Evolutionary conservation across 805 yeast genomes (phyloP).

Genomic region (Candida argentea): DNA sequence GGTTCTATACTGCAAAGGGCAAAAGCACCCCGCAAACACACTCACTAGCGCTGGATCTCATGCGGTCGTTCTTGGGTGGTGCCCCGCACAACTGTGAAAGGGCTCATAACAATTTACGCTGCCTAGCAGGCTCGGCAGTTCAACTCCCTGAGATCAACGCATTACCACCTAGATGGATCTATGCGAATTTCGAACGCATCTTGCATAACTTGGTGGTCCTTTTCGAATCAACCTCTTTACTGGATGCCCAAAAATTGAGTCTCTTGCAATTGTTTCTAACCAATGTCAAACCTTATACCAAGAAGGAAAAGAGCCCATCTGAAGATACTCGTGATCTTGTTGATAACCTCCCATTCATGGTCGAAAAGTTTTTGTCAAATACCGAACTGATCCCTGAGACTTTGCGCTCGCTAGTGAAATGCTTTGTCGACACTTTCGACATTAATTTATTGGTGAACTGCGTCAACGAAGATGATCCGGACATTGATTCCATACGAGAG

Average conservation of each 20-base stretch:
- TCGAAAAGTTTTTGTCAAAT: conserved; percentile 12
- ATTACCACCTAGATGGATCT: conserved; percentile 25
- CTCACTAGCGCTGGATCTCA: conserved; percentile 18
- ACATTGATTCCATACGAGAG: too few species aligned
- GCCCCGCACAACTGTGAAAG: conserved; percentile 11
- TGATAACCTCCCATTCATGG: conserved; percentile 19
- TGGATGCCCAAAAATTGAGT: conserved; percentile 15
- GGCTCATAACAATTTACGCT: conserved; percentile 16
- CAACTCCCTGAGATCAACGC: conserved; percentile 20
- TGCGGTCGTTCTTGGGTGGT: conserved; percentile 16
- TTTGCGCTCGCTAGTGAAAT: too few species aligned
- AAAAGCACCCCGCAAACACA: conserved; percentile 14
- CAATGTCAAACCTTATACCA: conserved; percentile 16
- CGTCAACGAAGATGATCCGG: too few species aligned
- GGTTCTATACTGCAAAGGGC: conserved; percentile 24
- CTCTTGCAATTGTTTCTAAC: conserved; percentile 15
- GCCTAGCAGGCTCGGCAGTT: conserved; percentile 24
- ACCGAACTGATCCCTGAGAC: background rate
- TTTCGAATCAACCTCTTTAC: conserved; percentile 14
- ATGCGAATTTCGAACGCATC: conserved; percentile 19
- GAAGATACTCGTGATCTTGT: conserved; percentile 22
- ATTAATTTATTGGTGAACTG: too few species aligned
- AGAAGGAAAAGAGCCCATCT: conserved; percentile 20
- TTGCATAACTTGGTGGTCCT: conserved; percentile 15
- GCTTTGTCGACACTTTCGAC: too few species aligned